A percentile compares a stretch with the other conserved stretches of the same genome.
These are phyloP conservation scores for Camptophora hylomeconis DNA, from an alignment of 2,329 filamentous ascomycete genomes.

Conservation along the genomic window DNA sequence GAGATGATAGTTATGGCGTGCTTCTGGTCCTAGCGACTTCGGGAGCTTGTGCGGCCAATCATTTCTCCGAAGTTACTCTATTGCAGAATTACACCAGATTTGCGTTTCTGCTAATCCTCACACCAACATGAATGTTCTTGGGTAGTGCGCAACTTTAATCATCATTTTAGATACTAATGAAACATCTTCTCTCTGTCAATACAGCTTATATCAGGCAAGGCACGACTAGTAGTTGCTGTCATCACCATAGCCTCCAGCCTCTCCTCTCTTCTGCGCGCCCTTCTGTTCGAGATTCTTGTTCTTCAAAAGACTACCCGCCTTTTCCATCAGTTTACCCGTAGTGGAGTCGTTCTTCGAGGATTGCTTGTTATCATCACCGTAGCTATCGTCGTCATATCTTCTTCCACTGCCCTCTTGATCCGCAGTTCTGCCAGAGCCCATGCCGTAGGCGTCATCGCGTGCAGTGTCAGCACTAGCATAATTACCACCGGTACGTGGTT, in stretches of 20 bases:
- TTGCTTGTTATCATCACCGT: background rate
- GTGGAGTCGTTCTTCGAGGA: conserved; percentile 17
- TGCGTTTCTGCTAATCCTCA: too few species aligned
- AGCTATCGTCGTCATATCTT: conserved; percentile 3
- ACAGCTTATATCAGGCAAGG: background rate
- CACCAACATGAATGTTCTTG: too few species aligned
- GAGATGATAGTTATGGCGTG: too few species aligned
- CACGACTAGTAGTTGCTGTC: conserved; percentile 6
- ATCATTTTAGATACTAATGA: background rate
- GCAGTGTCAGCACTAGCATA: too few species aligned
- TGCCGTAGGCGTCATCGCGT: conserved; percentile 4
- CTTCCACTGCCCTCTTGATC: conserved; percentile 5
- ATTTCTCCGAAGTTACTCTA: too few species aligned
- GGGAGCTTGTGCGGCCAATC: too few species aligned
- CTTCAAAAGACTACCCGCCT: conserved; percentile 18
- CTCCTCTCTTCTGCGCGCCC: conserved; percentile 17
- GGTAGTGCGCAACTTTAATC: too few species aligned
- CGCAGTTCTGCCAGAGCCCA: conserved; percentile 12
- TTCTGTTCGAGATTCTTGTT: conserved; percentile 16
- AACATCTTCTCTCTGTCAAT: too few species aligned
- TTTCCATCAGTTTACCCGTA: conserved; percentile 19
- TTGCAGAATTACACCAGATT: too few species aligned
- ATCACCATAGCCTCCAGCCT: conserved; percentile 13
- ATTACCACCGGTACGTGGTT: too few species aligned
- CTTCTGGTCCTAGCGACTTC: too few species aligned